A percentile compares a stretch with the other conserved stretches of the same genome.
Conservation (phyloP, 176 grass and related monocot genomes). For the Carex cristatella region DNA sequence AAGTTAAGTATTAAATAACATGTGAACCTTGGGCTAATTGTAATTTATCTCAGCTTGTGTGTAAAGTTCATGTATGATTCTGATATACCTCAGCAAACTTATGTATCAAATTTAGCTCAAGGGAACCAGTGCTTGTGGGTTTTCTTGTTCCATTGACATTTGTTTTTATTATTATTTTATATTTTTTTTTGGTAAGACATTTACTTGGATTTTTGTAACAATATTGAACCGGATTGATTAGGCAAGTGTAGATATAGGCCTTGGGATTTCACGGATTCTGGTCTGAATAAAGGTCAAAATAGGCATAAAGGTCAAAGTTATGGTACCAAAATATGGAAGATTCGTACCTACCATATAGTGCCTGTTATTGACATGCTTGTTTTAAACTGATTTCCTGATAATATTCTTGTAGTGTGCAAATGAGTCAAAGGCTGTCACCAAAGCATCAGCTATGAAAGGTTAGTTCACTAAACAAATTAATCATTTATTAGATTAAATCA, state of each 20-base stretch:
- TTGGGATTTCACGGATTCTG: neutral
- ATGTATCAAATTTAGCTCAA: neutral
- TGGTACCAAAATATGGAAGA: neutral
- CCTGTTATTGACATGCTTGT: neutral
- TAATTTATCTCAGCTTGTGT: neutral
- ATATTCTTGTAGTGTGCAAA: conserved; percentile 59
- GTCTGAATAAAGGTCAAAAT: neutral
- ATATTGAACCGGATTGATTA: neutral
- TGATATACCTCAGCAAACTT: neutral
- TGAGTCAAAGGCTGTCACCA: conserved; percentile 89
- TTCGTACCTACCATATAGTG: neutral
- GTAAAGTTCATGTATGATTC: neutral
- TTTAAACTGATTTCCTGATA: conserved; percentile 5
- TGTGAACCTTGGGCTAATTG: neutral
- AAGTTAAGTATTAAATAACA: neutral
- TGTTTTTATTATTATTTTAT: neutral
- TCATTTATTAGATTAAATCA: neutral
- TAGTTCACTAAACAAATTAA: conserved; percentile 9
- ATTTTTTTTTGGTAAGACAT: neutral
- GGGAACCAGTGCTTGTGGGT: neutral
- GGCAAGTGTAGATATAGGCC: neutral
- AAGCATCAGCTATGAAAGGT: conserved; percentile 89
- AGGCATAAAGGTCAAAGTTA: neutral
- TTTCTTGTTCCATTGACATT: neutral
- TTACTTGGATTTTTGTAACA: neutral